Base-by-base conservation (phyloP, 495 filamentous ascomycete genomes). In the Chaetomidium leptoderma region DNA sequence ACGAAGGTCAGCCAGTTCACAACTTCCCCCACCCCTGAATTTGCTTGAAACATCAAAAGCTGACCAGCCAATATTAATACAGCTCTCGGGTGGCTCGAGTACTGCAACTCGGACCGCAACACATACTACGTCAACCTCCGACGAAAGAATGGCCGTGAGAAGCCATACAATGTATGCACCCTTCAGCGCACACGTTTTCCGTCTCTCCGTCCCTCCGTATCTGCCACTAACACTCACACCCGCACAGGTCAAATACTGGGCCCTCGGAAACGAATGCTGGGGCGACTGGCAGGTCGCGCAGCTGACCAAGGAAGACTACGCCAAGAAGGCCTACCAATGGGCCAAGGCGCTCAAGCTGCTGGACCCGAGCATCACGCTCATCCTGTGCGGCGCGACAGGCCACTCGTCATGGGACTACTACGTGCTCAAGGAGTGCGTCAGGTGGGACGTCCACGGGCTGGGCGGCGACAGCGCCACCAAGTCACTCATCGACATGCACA, bases 221-320 rank as follows among this genome's bases (percentile, higher is more conserved):
- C 16, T 13, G 26, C 8, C 8, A n/a, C 26, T 43, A 17, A 43
- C 51, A 4, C 27, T 19, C 2, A n/a, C n/a, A n/a, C n/a, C n/a
- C n/a, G n/a, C n/a, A n/a, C 16, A 56, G 54, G 54, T 56, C 42
- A 76, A 76, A 60, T 81, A 79, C 68, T 81, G 78, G 78, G 78
- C 76, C 23, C 73, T 81, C 14, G 88, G 88, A 9, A 92, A 92
- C 68, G 87, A 92, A 67, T 73, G 76, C 40, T 90, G 82, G 80
- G 87, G 88, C 17, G 83, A 86, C n/a, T 91, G 88, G 88, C 86
- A 90, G 68, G 82, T 92, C 40, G 83, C 77, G 65, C 85, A 90
- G 70, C 81, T 84, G 74, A 89, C 85, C 27, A 83, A 85, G 63
- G 83, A 86, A 63, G 85, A 83, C 66, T 92, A 92, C 64, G 81